These are phyloP conservation scores for Phytophthora citricola DNA, from an alignment of 352 stramenopile genomes.

Conservation along the genomic window DNA sequence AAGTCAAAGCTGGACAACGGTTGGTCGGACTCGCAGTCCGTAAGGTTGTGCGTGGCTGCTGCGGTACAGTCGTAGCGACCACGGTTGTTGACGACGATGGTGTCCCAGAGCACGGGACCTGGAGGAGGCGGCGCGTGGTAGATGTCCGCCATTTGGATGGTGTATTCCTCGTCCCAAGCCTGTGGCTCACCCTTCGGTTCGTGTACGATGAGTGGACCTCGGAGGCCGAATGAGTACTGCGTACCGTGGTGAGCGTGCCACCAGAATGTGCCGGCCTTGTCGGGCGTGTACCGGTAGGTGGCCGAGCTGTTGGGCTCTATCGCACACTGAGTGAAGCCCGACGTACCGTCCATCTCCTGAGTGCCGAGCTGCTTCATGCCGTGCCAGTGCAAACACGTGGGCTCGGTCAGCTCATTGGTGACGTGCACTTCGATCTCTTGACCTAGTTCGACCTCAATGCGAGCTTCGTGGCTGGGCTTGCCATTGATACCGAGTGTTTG, in stretches of 20 bases:
- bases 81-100: slow-evolving; percentile 37
- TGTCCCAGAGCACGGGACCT: slow-evolving; percentile 30
- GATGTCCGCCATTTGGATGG: slow-evolving; percentile 34
- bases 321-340: slow-evolving; percentile 39
- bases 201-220: slow-evolving; percentile 44
- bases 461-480: slow-evolving; percentile 12
- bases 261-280: slow-evolving; percentile 45
- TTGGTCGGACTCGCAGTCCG: slow-evolving; percentile 22
- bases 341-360: slow-evolving; percentile 42
- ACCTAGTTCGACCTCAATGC: slow-evolving; percentile 31
- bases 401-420: slow-evolving; percentile 30
- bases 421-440: slow-evolving; percentile 36
- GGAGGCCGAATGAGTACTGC: slow-evolving; percentile 41
- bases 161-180: slow-evolving; percentile 36
- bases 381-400: slow-evolving; percentile 42
- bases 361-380: slow-evolving; percentile 39
- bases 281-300: slow-evolving; percentile 39
- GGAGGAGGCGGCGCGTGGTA: slow-evolving; percentile 31
- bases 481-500: slow-evolving; percentile 29
- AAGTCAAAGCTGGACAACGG: slow-evolving; percentile 32
- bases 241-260: slow-evolving; percentile 42
- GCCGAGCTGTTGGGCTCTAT: slow-evolving; percentile 34
- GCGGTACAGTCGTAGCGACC: slow-evolving; percentile 36
- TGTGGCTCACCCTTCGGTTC: slow-evolving; percentile 3
- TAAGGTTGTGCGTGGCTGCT: slow-evolving; percentile 12